A percentile compares a stretch with the other conserved stretches of the same genome.
Evolutionary conservation across 1,139 yeast species (phyloP).

Genomic region (Sugiyamaella novakii): DNA sequence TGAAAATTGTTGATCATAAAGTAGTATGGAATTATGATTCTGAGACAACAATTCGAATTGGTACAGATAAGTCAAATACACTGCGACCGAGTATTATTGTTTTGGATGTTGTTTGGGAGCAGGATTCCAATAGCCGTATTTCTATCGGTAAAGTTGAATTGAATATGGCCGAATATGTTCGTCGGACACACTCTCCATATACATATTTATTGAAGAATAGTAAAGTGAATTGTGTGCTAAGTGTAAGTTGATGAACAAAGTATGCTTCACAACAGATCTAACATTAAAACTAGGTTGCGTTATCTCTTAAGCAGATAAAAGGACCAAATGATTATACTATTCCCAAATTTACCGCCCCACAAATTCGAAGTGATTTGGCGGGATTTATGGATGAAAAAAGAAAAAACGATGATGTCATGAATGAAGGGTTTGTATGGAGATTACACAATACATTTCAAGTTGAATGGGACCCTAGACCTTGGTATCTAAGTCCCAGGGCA

Average conservation of each 20-base stretch:
- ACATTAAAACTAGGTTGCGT: constrained; percentile 14
- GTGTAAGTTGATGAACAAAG: constrained; percentile 43
- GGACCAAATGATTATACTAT: constrained; percentile 46
- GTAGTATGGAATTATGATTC: constrained; percentile 52
- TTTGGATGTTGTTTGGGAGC: constrained; percentile 46
- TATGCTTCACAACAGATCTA: too few relatives aligned
- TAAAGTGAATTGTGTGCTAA: constrained; percentile 77
- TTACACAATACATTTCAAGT: constrained; percentile 65
- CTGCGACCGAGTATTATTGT: constrained; percentile 36
- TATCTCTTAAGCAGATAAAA: constrained; percentile 46
- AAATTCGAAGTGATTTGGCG: constrained; percentile 41
- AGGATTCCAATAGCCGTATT: constrained; percentile 39
- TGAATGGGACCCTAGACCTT: constrained; percentile 78
- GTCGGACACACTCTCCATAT: constrained; percentile 56
- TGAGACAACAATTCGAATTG: constrained; percentile 46
- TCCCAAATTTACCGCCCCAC: constrained; percentile 39
- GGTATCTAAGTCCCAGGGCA: constrained; percentile 71
- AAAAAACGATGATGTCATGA: constrained; percentile 21
- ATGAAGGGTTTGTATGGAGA: constrained; percentile 20
- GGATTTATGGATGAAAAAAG: constrained; percentile 38
- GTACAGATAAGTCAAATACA: constrained; percentile 43
- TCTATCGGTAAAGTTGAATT: constrained; percentile 67
- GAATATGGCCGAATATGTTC: constrained; percentile 72
- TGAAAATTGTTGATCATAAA: constrained; percentile 51
- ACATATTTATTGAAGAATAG: constrained; percentile 74